Evolutionary conservation across 345 rosid species (phyloP), one percentile per base, ranked within the genome.

Genomic region (Ceriops decandra): DNA sequence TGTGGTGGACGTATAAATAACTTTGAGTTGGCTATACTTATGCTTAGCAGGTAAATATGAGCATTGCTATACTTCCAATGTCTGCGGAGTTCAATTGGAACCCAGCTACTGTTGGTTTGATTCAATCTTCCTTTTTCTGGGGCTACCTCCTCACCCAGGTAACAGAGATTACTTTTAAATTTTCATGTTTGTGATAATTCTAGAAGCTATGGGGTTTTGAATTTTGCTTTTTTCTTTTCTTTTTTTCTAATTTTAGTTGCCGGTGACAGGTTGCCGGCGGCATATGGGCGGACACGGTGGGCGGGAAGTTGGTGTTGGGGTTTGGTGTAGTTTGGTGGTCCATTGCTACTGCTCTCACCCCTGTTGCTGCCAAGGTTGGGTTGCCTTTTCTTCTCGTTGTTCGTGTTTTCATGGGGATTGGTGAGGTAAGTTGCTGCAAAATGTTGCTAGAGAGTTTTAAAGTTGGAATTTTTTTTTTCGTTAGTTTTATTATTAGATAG

Each of bases 51-150:
- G 97, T 93, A 70, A 93, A 93, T 52, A 93, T 93, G 97, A 93
- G 96, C 75, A 90, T 93, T 60, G 98, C 95, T 0, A 90, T 93
- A 84, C 98, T 93, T 77, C 98, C 98, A n/a, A 90, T 90, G 96
- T 88, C 96, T n/a, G 91, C 95, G 2, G 96, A 93, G 79, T 86
- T 7, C 73, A 83, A 89, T 70, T 93, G 97, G 97, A 93, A 78
- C 72, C 90, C 92, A 0, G 71, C 95, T 27, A 93, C 97, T 0
- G 95, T 93, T 70, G 98, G 98, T 73, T 51, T 93, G 72, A 85
- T 93, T 38, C 97, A 93, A 80, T 91, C 97, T 78, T 93, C 98
- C 4, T 93, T 93, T 79, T 93, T 91, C 82, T 91, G 97, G 98
- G 97, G 97, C 58, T 93, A 93, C 79, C 90, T 93, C 52, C 97